phyloP scores from a whole-genome alignment of 306 rosid species.

The Sicyos baderoa region DNA sequence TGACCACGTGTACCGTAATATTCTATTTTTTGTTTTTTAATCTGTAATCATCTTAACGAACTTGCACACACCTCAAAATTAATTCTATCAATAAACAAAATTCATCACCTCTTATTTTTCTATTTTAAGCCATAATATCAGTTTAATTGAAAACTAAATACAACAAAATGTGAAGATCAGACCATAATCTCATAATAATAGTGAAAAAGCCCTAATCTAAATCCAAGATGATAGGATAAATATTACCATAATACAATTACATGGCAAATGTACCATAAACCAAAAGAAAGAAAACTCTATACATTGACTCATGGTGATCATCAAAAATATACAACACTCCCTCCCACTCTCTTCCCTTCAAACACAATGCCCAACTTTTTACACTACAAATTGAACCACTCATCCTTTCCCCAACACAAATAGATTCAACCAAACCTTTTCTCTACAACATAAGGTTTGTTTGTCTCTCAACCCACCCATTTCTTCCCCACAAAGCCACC shows the following conservation, averaged over 20 bases:
- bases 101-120: too few species aligned
- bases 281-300: slow-evolving; percentile 27
- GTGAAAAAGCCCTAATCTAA: neutral
- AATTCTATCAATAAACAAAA: too few species aligned
- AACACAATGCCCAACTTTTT: slow-evolving; percentile 10
- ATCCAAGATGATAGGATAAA: slow-evolving; percentile 8
- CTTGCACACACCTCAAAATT: too few species aligned
- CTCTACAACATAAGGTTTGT: slow-evolving; percentile 44
- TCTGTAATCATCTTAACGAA: too few species aligned
- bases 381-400: slow-evolving; percentile 37
- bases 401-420: slow-evolving; percentile 7
- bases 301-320: slow-evolving; percentile 41
- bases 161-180: too few species aligned
- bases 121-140: too few species aligned
- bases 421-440: slow-evolving; percentile 33
- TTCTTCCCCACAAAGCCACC: slow-evolving; percentile 20
- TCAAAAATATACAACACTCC: slow-evolving; percentile 28
- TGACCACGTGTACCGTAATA: too few species aligned
- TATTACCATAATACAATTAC: slow-evolving; percentile 37
- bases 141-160: too few species aligned
- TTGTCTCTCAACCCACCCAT: neutral
- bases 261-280: slow-evolving; percentile 24
- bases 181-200: too few species aligned
- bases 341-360: neutral
- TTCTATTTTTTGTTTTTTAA: too few species aligned